phyloP scores from a whole-genome alignment of 148 eudicot genomes.

The Chenopodium quinoa region DNA sequence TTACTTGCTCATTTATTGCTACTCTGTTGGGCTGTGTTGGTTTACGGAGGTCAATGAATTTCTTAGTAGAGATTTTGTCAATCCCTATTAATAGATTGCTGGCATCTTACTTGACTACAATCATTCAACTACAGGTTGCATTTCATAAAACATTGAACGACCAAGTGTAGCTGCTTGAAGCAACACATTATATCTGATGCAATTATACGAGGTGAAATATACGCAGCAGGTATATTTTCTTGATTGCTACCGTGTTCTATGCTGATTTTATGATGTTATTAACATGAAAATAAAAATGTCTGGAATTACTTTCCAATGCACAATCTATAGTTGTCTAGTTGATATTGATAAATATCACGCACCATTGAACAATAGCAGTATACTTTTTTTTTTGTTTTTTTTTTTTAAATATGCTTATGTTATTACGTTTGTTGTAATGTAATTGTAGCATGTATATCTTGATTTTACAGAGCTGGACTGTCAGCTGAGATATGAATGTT shows the following conservation, averaged over 20 bases:
- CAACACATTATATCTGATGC: slow-evolving; percentile 5
- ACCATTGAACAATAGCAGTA: not conserved
- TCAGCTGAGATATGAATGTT: not conserved
- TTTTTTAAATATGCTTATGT: too few species aligned
- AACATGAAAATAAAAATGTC: not conserved
- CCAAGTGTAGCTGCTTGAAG: slow-evolving; percentile 19
- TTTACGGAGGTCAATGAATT: not conserved
- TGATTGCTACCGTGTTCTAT: not conserved
- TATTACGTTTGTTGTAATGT: not conserved
- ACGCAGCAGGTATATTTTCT: slow-evolving; percentile 13
- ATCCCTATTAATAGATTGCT: not conserved
- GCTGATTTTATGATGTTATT: not conserved
- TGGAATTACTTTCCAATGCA: not conserved
- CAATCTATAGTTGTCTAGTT: not conserved
- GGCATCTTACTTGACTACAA: not conserved
- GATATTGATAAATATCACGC: not conserved
- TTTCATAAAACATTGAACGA: slow-evolving; percentile 70
- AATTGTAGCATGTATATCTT: not conserved
- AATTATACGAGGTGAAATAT: not conserved
- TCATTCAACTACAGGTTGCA: slow-evolving; percentile 46
- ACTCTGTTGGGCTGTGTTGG: not conserved
- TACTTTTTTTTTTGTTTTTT: not conserved
- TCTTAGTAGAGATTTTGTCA: not conserved
- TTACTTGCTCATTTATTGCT: not conserved
- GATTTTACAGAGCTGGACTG: not conserved